Evolutionary conservation across 345 rosid species (phyloP), one percentile per base, ranked within the genome.

Genomic region (Salix koriyanagi): DNA sequence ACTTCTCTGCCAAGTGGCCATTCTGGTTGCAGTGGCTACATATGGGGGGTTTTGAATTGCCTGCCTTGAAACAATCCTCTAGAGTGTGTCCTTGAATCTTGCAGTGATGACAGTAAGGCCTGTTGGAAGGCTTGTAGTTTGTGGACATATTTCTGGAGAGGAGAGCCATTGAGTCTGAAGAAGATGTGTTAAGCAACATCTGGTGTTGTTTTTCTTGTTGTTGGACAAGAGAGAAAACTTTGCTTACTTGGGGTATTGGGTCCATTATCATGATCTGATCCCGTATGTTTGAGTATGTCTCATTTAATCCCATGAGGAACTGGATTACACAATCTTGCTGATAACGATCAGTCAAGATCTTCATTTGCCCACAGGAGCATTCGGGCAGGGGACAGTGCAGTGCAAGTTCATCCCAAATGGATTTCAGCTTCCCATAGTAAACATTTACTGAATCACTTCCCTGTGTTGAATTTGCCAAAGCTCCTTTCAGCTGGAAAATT

Each of bases 111-210:
- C 3, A 50, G 0, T 50, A 18, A 1, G 3, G n/a, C 6, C n/a
- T 18, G 9, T 50, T 50, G 6, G 0, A 50, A 0, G 56, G 0
- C 56, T 0, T 50, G 0, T 0, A 50, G n/a, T 0, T 50, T 1
- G 0, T 50, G 56, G 5, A 18, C 6, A 0, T 1, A 0, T 50
- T 50, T 50, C 7, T 50, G 0, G 56, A 2, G 0, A 50, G 56
- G 0, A 50, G 0, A 7, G n/a, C 56, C 56, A 50, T 50, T 50
- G 56, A 50, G 6, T 18, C 56, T 1, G 1, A 2, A 0, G 56
- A 0, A 0, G 2, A 50, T 50, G 9, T 6, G 2, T 0, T 0
- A 50, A 6, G 7, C 0, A 50, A 0, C 3, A 50, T 50, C 1
- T 46, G 16, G 5, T 46, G 6, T 14, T 14, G 6, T 14, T 46